Evolutionary conservation across 768 basidiomycete genomes (phyloP).

Genomic region (Hypsizygus marmoreus): DNA sequence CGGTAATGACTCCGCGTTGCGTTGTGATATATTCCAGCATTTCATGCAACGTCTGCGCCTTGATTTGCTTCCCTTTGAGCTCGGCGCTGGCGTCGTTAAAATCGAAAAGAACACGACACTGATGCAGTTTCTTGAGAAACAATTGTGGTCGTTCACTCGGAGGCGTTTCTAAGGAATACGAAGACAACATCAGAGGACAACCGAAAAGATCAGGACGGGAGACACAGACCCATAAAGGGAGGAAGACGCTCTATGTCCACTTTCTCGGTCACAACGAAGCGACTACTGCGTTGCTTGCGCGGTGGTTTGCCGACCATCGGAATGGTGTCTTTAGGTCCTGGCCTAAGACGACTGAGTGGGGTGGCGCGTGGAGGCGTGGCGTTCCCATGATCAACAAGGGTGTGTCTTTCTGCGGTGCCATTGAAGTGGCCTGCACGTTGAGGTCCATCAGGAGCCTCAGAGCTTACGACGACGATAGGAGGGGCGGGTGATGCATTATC

Average conservation of each 20-base stretch:
- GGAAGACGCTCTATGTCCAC: slow-evolving; percentile 95
- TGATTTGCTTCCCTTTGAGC: slow-evolving; percentile 97
- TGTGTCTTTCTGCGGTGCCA: slow-evolving; percentile 49
- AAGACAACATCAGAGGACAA: slow-evolving; percentile 11
- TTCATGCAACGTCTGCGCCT: slow-evolving; percentile 96
- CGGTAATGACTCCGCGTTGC: slow-evolving; percentile 94
- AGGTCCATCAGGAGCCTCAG: slow-evolving; percentile 58
- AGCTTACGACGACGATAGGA: slow-evolving; percentile 85
- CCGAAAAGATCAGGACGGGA: background rate
- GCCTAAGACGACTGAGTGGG: slow-evolving; percentile 73
- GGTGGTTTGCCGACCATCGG: slow-evolving; percentile 96
- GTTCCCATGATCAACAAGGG: slow-evolving; percentile 49
- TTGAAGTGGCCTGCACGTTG: slow-evolving; percentile 42
- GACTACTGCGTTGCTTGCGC: slow-evolving; percentile 94
- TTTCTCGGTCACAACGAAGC: slow-evolving; percentile 94
- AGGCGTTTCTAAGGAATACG: slow-evolving; percentile 69
- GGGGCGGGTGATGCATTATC: slow-evolving; percentile 59
- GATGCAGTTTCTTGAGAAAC: slow-evolving; percentile 93
- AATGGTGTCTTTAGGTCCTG: slow-evolving; percentile 93
- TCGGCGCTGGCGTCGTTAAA: slow-evolving; percentile 98
- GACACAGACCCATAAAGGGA: slow-evolving; percentile 75
- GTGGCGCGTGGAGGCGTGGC: slow-evolving; percentile 66
- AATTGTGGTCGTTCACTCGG: slow-evolving; percentile 85
- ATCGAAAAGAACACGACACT: slow-evolving; percentile 96
- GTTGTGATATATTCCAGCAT: slow-evolving; percentile 99